Percentiles rank a stretch among this genome's conserved stretches.
Evolutionary conservation across 257 asterid species (phyloP).

Genomic region (Gynochthodes officinalis): DNA sequence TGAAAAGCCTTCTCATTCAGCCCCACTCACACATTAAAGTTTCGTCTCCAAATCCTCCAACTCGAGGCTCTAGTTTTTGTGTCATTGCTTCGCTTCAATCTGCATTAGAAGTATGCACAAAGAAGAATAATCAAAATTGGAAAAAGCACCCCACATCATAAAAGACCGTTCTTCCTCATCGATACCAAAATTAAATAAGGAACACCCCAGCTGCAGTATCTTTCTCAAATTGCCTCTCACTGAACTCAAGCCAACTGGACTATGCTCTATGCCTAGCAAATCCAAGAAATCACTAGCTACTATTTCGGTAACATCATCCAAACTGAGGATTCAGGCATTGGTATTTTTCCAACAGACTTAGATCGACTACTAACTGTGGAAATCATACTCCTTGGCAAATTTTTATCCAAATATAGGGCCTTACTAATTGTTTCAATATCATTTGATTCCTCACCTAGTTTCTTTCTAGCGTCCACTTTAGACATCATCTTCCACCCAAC

Average conservation of each 20-base stretch:
- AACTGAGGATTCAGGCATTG: constrained; percentile 43
- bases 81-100: constrained; percentile 39
- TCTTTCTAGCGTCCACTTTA: constrained; percentile 60
- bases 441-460: constrained; percentile 50
- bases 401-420: constrained; percentile 53
- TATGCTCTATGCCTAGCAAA: constrained; percentile 72
- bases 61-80: constrained; percentile 48
- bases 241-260: constrained; percentile 71
- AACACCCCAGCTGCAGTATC: constrained; percentile 71
- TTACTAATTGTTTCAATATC: constrained; percentile 75
- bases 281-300: constrained; percentile 82
- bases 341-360: constrained; percentile 70
- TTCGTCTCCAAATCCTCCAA: constrained; percentile 91
- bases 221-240: constrained; percentile 90
- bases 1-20: constrained; percentile 67
- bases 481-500: constrained; percentile 49
- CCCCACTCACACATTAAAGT: constrained; percentile 87
- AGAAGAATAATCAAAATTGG: constrained; percentile 31
- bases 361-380: constrained; percentile 85
- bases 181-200: constrained; percentile 52
- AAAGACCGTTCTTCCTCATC: constrained; percentile 32
- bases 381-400: constrained; percentile 48
- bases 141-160: constrained; percentile 39
- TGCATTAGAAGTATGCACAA: constrained; percentile 27
- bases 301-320: constrained; percentile 56